Conservation (phyloP, 176 grass and related monocot species). For the Cymbopogon citratus region DNA sequence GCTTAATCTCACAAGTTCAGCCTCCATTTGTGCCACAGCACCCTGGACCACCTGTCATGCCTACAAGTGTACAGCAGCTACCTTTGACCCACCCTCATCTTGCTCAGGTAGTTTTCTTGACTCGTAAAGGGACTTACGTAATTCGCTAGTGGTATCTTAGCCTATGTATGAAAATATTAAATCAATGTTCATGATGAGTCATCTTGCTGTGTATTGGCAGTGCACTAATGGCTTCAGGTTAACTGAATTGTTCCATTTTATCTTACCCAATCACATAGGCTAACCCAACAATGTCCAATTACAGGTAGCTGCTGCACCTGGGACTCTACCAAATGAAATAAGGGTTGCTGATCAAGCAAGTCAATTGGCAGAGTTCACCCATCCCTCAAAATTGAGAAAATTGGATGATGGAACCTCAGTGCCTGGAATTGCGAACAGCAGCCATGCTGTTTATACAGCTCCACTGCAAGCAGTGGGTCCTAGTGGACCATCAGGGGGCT, state of each 20-base stretch:
- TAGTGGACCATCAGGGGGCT: conserved; percentile 37
- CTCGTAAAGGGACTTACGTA: neutral
- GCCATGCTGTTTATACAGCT: conserved; percentile 10
- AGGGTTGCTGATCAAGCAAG: conserved; percentile 34
- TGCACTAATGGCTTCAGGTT: neutral
- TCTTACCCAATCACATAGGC: neutral
- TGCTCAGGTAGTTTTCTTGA: conserved; percentile 58
- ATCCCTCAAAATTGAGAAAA: conserved; percentile 58
- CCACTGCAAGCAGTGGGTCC: conserved; percentile 38
- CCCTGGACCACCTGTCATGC: conserved; percentile 36
- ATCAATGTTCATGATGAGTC: neutral
- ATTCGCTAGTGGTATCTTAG: neutral
- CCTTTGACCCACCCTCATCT: conserved; percentile 37
- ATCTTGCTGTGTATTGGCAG: neutral
- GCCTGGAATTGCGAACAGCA: conserved; percentile 30
- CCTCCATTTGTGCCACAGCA: conserved; percentile 48
- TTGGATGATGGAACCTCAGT: conserved; percentile 56
- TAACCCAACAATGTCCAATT: conserved; percentile 35
- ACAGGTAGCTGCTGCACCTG: conserved; percentile 38
- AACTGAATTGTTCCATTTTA: conserved; percentile 1
- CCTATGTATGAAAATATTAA: neutral
- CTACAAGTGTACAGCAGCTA: conserved; percentile 39
- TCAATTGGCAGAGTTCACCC: conserved; percentile 38
- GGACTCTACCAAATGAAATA: conserved; percentile 29
- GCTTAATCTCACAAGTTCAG: conserved; percentile 49